Evolutionary conservation across 257 asterid genomes (phyloP), one percentile per base, ranked within the genome.

Genomic region (Jasminum sambac): DNA sequence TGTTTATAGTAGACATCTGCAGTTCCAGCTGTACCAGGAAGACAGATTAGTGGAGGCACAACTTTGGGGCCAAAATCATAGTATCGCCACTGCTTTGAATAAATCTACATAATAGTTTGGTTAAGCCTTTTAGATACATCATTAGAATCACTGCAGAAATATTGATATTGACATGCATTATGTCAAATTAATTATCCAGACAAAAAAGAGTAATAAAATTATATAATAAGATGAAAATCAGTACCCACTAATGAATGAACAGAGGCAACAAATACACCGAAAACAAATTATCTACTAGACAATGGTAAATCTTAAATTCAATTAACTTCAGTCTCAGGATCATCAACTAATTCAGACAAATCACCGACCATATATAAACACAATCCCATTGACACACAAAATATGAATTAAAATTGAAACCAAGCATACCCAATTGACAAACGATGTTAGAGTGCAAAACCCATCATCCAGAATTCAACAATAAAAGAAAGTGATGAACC

Each of bases 1-100:
- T 95, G 99, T 61, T 95, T 95, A 89, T 95, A 95, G 84, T 88
- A 87, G 21, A 95, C 98, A 78, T 95, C 99, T 8, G 98, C 95
- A 43, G 95, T 91, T 82, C 97, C 97, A 80, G 96, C 88, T 67
- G 84, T 88, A 74, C 98, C 95, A 77, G 99, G 99, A 75, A 95
- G 88, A 74, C 99, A 95, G 48, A 95, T 90, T 66, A 95, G 84
- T 37, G 99, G 99, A 64, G 99, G 94, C 77, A 90, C 95, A 55
- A 75, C 85, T 86, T 88, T 95, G 1, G 99, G 97, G 66, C 99
- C 99, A 83, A 91, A 95, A 81, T 95, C 99, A 78, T 95, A 95
- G 80, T 95, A 95, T 73, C 96, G 83, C 99, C 99, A 95, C 75
- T 91, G 97, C 86, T 87, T 95, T 74, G 95, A 83, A 66, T 96